phyloP scores from a whole-genome alignment of 2,329 filamentous ascomycete genomes.

The Ceratocystis eucalypticola region DNA sequence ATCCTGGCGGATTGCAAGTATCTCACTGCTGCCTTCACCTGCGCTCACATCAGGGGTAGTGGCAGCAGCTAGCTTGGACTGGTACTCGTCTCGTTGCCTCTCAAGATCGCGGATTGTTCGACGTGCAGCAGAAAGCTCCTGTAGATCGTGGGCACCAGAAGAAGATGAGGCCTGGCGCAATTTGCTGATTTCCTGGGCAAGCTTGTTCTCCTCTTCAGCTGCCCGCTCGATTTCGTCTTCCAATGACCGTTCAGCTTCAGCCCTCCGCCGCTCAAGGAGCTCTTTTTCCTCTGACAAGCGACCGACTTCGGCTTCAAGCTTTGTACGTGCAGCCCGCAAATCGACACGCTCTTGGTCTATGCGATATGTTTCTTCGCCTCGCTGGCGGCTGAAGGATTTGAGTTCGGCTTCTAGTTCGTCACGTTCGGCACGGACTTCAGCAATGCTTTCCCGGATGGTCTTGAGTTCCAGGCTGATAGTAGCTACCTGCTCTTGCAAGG shows the following conservation, averaged over 20 bases:
- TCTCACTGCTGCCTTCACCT: slow-evolving; percentile 36
- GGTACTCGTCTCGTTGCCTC: slow-evolving; percentile 42
- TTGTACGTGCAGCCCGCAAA: slow-evolving; percentile 51
- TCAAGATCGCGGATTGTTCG: slow-evolving; percentile 54
- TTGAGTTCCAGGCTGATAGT: slow-evolving; percentile 47
- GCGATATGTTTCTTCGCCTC: slow-evolving; percentile 45
- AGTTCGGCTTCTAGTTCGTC: slow-evolving; percentile 48
- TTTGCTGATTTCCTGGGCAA: slow-evolving; percentile 40
- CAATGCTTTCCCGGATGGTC: slow-evolving; percentile 41
- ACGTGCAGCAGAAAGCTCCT: slow-evolving; percentile 45
- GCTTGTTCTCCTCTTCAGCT: slow-evolving; percentile 50
- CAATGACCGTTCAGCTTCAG: slow-evolving; percentile 48
- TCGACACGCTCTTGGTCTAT: slow-evolving; percentile 57
- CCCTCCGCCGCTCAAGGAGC: slow-evolving; percentile 41
- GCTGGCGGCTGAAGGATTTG: slow-evolving; percentile 24
- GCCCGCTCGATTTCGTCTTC: slow-evolving; percentile 54
- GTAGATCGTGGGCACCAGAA: slow-evolving; percentile 34
- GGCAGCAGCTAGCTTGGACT: slow-evolving; percentile 30
- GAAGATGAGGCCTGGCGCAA: slow-evolving; percentile 35
- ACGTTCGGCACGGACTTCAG: slow-evolving; percentile 49
- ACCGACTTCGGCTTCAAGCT: slow-evolving; percentile 53
- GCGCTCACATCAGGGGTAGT: slow-evolving; percentile 25
- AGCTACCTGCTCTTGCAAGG: slow-evolving; percentile 48
- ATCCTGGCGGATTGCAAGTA: slow-evolving; percentile 49
- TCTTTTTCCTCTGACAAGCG: slow-evolving; percentile 52